phyloP scores from a whole-genome alignment of 2,329 filamentous ascomycete genomes.

The Rutstroemia sp. region DNA sequence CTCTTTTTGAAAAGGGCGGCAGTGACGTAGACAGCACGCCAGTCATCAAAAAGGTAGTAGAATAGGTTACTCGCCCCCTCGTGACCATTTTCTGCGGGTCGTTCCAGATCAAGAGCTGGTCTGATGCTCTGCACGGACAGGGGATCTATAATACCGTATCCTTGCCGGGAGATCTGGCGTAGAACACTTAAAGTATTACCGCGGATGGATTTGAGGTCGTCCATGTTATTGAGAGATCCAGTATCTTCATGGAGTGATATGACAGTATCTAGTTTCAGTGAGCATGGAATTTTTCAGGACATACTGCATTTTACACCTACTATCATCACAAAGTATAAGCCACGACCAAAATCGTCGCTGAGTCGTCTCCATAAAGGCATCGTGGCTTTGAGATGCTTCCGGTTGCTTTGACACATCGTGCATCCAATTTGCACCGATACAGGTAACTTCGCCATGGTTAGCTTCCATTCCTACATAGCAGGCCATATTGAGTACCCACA shows the following conservation, averaged over 20 bases:
- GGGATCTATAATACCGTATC: conserved; percentile 28
- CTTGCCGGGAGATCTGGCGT: conserved; percentile 48
- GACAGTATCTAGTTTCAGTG: conserved; percentile 47
- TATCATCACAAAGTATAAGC: conserved; percentile 61
- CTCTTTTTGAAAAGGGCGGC: conserved; percentile 40
- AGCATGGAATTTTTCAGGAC: neutral
- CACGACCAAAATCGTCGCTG: conserved; percentile 59
- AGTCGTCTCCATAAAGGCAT: conserved; percentile 29
- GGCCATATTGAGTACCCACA: conserved; percentile 37
- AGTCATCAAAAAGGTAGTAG: conserved; percentile 62
- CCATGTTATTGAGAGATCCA: conserved; percentile 23
- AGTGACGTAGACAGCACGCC: conserved; percentile 50
- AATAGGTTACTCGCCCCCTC: conserved; percentile 55
- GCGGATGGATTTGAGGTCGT: conserved; percentile 32
- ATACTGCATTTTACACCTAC: conserved; percentile 30
- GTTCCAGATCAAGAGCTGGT: conserved; percentile 22
- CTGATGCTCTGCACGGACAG: conserved; percentile 28
- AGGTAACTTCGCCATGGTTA: conserved; percentile 46
- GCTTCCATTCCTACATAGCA: neutral
- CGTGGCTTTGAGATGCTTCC: conserved; percentile 15
- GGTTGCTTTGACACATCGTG: conserved; percentile 31
- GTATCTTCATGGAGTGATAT: conserved; percentile 61
- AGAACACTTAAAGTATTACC: conserved; percentile 55
- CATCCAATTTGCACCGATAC: conserved; percentile 63
- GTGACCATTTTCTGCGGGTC: conserved; percentile 22